Conservation (phyloP, 768 basidiomycete species). For the Saitozyma podzolica region DNA sequence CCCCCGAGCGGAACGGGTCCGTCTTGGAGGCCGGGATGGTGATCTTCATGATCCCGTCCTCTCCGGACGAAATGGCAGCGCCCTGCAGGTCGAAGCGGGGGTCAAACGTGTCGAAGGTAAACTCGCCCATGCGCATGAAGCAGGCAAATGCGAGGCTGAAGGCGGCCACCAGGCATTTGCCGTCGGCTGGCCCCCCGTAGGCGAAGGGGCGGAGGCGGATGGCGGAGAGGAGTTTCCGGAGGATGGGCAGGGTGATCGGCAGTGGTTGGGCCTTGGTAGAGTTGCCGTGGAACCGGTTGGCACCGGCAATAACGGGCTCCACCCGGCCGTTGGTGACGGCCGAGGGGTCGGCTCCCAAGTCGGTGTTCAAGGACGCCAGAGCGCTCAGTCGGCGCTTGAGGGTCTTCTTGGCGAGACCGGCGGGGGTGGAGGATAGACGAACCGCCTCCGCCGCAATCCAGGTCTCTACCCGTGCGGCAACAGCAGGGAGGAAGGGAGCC, state of each 20-base stretch:
- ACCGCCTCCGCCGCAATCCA: conserved; percentile 2
- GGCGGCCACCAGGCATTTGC: not conserved
- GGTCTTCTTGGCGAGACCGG: too few species aligned
- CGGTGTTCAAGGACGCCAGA: conserved; percentile 3
- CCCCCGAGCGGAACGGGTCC: conserved; percentile 9
- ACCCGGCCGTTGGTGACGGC: not conserved
- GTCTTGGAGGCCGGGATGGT: too few species aligned
- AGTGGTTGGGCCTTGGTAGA: conserved; percentile 2
- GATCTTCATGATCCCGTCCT: not conserved
- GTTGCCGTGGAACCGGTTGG: not conserved
- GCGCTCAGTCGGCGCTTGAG: not conserved
- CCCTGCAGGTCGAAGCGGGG: conserved; percentile 4
- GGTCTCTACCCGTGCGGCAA: not conserved
- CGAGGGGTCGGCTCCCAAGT: not conserved
- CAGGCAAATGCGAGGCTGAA: conserved; percentile 10
- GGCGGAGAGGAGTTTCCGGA: not conserved
- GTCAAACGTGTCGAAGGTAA: conserved; percentile 8
- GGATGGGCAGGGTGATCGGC: conserved; percentile 11
- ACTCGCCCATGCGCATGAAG: too few species aligned
- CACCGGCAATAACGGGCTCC: conserved; percentile 7
- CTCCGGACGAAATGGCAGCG: not conserved
- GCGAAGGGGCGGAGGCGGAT: not conserved
- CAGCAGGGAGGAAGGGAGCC: not conserved
- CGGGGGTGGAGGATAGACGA: not conserved
- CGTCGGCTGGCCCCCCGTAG: conserved; percentile 1